These are phyloP conservation scores for Acacia melanoxylon DNA, from an alignment of 306 rosid genomes.

Conservation along the genomic window DNA sequence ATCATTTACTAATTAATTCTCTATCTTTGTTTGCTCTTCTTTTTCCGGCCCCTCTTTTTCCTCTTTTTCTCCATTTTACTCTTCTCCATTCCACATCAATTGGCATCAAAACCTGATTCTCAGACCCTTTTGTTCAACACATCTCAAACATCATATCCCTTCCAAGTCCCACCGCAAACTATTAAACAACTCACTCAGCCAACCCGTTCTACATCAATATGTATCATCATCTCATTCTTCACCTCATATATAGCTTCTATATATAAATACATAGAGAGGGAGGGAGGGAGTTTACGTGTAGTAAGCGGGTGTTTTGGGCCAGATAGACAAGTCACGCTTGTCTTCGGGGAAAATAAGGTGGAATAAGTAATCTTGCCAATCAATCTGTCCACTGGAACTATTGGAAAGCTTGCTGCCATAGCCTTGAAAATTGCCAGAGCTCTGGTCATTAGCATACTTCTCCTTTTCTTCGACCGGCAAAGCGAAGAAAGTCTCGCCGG, in stretches of 20 bases:
- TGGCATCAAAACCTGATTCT: too few relatives aligned
- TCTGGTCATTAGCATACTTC: slow-evolving; percentile 69
- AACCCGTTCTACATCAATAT: too few relatives aligned
- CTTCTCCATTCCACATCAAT: too few relatives aligned
- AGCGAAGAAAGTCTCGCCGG: slow-evolving; percentile 51
- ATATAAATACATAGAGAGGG: neutral
- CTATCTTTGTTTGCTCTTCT: too few relatives aligned
- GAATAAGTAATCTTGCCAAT: slow-evolving; percentile 87
- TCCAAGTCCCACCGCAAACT: too few relatives aligned
- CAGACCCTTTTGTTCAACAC: too few relatives aligned
- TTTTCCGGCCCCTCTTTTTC: too few relatives aligned
- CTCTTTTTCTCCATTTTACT: too few relatives aligned
- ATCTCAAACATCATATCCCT: too few relatives aligned
- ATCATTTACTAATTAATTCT: too few relatives aligned
- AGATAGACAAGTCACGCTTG: slow-evolving; percentile 64
- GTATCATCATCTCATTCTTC: neutral
- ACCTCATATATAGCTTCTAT: neutral
- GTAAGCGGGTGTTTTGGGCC: slow-evolving; percentile 72
- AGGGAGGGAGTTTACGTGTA: slow-evolving; percentile 37
- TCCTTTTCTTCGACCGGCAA: slow-evolving; percentile 70
- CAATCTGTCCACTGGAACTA: slow-evolving; percentile 67
- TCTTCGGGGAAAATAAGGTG: slow-evolving; percentile 66
- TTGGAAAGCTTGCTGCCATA: slow-evolving; percentile 83
- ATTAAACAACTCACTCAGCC: too few relatives aligned
- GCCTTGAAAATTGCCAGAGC: slow-evolving; percentile 62